Evolutionary conservation across 2,329 filamentous ascomycete genomes (phyloP).

Genomic region (Whalleya microplaca): DNA sequence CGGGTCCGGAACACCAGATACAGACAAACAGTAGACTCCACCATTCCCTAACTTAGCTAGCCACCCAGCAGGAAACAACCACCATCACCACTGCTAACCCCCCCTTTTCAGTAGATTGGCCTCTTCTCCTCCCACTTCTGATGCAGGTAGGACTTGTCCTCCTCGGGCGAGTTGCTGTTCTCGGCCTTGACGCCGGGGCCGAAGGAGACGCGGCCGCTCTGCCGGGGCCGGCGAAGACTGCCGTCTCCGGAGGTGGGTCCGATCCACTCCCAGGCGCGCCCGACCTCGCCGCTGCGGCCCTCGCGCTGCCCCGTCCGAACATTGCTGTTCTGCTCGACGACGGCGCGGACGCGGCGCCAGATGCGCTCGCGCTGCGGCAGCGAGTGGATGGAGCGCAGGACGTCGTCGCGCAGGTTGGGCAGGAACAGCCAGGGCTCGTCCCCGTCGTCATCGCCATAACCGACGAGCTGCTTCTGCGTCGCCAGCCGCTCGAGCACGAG

Average conservation of each 20-base stretch:
- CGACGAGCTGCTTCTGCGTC: constrained; percentile 81
- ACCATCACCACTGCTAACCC: not conserved
- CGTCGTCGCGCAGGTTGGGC: constrained; percentile 88
- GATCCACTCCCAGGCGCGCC: constrained; percentile 72
- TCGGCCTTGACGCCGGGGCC: constrained; percentile 43
- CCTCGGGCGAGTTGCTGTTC: constrained; percentile 10
- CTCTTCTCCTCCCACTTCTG: constrained; percentile 45
- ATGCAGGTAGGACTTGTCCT: constrained; percentile 34
- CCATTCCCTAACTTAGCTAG: too few species aligned
- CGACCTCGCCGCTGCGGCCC: constrained; percentile 67
- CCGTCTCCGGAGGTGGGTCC: constrained; percentile 56
- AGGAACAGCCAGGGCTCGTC: constrained; percentile 83
- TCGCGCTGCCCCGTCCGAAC: constrained; percentile 76
- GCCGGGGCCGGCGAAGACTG: constrained; percentile 50
- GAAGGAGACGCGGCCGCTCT: constrained; percentile 57
- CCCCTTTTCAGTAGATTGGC: constrained; percentile 38
- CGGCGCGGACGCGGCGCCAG: constrained; percentile 79
- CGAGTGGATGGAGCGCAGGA: constrained; percentile 80
- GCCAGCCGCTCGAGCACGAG: constrained; percentile 83
- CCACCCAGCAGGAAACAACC: too few species aligned
- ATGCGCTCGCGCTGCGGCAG: constrained; percentile 76
- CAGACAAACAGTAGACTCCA: too few species aligned
- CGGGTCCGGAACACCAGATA: too few species aligned
- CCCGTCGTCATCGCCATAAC: constrained; percentile 63
- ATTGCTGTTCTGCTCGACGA: constrained; percentile 94